Evolutionary conservation across 140 eudicot species (phyloP).

Genomic region (Flaveria floridana): DNA sequence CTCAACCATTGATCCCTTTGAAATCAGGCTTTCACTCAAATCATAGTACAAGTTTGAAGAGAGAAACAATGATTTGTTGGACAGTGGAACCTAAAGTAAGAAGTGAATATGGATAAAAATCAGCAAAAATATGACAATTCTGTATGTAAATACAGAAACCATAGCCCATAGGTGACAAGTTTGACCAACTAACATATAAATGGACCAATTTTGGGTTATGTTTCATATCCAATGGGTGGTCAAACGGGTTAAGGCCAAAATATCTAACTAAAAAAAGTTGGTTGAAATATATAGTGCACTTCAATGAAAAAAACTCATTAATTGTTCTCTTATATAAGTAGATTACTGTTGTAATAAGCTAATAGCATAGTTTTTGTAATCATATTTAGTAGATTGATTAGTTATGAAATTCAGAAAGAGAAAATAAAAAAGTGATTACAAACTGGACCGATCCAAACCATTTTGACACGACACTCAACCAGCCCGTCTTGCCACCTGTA

Average conservation of each 20-base stretch:
- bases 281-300: neutral
- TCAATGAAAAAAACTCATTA: constrained; percentile 2
- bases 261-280: neutral
- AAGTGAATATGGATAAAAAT: constrained; percentile 24
- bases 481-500: constrained; percentile 11
- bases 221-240: neutral
- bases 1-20: constrained; percentile 65
- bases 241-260: constrained; percentile 11
- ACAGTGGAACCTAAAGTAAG: constrained; percentile 52
- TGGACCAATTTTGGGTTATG: neutral
- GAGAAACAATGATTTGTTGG: constrained; percentile 54
- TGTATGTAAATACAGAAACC: neutral
- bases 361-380: constrained; percentile 6
- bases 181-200: constrained; percentile 13
- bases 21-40: constrained; percentile 52
- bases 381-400: neutral
- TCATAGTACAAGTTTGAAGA: constrained; percentile 72
- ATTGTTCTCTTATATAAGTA: neutral
- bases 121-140: constrained; percentile 12
- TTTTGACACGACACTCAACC: neutral
- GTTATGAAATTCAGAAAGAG: neutral
- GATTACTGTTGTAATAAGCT: neutral
- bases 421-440: neutral
- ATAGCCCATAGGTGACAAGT: neutral
- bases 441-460: neutral